Evolutionary conservation across 257 asterid species (phyloP).

Genomic region (Ehretia macrophylla): DNA sequence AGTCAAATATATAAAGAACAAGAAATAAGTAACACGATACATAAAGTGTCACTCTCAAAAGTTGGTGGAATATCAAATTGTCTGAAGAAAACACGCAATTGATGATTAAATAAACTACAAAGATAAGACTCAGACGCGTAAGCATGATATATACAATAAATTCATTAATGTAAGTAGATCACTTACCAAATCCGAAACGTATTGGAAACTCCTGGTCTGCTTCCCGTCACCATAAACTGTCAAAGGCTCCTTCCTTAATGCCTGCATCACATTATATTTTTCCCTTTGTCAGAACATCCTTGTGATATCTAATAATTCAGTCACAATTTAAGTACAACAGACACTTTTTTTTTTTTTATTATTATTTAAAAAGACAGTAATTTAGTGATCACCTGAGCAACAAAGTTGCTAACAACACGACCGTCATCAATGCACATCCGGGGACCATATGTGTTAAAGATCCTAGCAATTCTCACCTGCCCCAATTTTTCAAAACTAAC

Average conservation of each 20-base stretch:
- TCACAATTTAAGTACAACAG: background rate
- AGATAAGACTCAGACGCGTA: too few relatives aligned
- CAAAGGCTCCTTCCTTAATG: conserved; percentile 90
- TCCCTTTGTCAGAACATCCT: background rate
- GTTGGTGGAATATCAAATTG: too few relatives aligned
- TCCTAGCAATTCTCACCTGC: conserved; percentile 95
- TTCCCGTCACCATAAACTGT: conserved; percentile 97
- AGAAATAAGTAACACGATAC: too few relatives aligned
- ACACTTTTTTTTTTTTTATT: background rate
- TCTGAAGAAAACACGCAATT: background rate
- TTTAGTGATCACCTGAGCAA: conserved; percentile 68
- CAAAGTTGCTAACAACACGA: conserved; percentile 97
- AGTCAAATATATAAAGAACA: too few relatives aligned
- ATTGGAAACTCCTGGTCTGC: conserved; percentile 96
- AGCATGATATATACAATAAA: too few relatives aligned
- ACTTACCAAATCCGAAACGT: conserved; percentile 89
- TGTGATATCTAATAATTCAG: background rate
- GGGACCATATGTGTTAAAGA: conserved; percentile 95
- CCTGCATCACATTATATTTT: conserved; percentile 38
- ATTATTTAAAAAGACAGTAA: background rate
- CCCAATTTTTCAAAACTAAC: background rate
- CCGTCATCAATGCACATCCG: conserved; percentile 99
- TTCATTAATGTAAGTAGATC: background rate
- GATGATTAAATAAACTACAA: background rate
- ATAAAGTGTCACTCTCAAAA: too few relatives aligned